Evolutionary conservation across 2,329 filamentous ascomycete genomes (phyloP).

Genomic region (Didymella keratinophila): DNA sequence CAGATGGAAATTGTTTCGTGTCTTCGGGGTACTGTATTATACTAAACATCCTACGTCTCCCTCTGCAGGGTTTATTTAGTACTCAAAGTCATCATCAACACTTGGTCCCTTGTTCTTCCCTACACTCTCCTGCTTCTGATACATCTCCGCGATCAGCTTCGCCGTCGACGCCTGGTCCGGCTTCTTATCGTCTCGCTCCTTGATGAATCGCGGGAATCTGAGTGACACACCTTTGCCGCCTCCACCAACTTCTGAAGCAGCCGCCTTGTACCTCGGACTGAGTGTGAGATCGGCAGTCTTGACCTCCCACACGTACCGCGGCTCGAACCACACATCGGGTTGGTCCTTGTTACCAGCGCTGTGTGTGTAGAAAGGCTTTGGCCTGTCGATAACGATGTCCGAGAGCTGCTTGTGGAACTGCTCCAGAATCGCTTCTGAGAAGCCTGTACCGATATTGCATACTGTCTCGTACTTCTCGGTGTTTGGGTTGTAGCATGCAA

Average conservation of each 20-base stretch:
- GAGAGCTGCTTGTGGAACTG: slow-evolving; percentile 80
- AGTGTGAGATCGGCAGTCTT: slow-evolving; percentile 95
- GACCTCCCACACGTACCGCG: slow-evolving; percentile 94
- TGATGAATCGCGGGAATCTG: slow-evolving; percentile 92
- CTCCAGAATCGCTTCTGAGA: slow-evolving; percentile 92
- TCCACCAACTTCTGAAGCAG: slow-evolving; percentile 75
- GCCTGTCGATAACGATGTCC: slow-evolving; percentile 80
- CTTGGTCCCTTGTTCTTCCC: slow-evolving; percentile 83
- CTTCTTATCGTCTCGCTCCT: slow-evolving; percentile 93
- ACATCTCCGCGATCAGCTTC: slow-evolving; percentile 94
- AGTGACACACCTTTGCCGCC: slow-evolving; percentile 83
- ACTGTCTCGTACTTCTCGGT: slow-evolving; percentile 90
- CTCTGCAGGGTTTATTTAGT: slow-evolving; percentile 60
- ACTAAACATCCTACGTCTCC: not conserved
- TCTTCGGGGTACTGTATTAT: not conserved
- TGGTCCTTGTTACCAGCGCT: slow-evolving; percentile 86
- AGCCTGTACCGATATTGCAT: slow-evolving; percentile 98
- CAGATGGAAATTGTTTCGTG: not conserved
- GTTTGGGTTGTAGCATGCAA: slow-evolving; percentile 87
- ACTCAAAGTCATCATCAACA: slow-evolving; percentile 98
- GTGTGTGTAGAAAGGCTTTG: slow-evolving; percentile 95
- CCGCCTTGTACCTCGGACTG: slow-evolving; percentile 92
- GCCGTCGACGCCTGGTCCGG: slow-evolving; percentile 86
- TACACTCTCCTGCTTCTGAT: slow-evolving; percentile 90
- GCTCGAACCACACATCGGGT: slow-evolving; percentile 98